A percentile compares a stretch with the other conserved stretches of the same genome.
Evolutionary conservation across 148 eudicot species (phyloP).

Genomic region (Amaranthus palmeri): DNA sequence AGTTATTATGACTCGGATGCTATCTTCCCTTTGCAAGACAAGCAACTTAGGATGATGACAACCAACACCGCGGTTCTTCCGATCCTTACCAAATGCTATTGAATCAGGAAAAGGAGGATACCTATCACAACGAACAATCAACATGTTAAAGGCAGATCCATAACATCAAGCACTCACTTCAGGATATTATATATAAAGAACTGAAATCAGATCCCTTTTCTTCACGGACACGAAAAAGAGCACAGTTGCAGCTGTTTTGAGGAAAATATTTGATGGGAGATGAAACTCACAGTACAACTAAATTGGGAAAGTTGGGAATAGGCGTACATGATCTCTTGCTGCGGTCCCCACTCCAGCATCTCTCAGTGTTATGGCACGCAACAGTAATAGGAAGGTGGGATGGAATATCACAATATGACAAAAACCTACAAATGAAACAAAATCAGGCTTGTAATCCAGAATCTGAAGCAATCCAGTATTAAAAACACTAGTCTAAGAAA

Average conservation of each 20-base stretch:
- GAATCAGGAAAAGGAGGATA: slow-evolving; percentile 89
- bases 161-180: slow-evolving; percentile 12
- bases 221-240: background rate
- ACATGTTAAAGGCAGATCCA: slow-evolving; percentile 14
- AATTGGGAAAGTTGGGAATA: slow-evolving; percentile 64
- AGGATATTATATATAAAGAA: slow-evolving; percentile 1
- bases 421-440: slow-evolving; percentile 51
- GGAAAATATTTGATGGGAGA: slow-evolving; percentile 6
- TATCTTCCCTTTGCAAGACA: slow-evolving; percentile 76
- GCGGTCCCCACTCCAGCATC: slow-evolving; percentile 74
- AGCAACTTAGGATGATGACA: slow-evolving; percentile 94
- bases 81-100: slow-evolving; percentile 79
- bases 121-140: slow-evolving; percentile 39
- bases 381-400: slow-evolving; percentile 67
- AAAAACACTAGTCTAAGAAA: background rate
- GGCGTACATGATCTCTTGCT: slow-evolving; percentile 61
- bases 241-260: background rate
- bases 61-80: slow-evolving; percentile 67
- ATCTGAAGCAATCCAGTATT: background rate
- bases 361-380: slow-evolving; percentile 74
- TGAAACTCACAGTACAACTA: slow-evolving; percentile 72
- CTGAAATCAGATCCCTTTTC: background rate
- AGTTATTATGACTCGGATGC: slow-evolving; percentile 63
- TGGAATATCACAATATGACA: slow-evolving; percentile 76
- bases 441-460: slow-evolving; percentile 12